Percentiles rank a stretch among this genome's conserved stretches.
Conservation (phyloP, 1,284 basidiomycete genomes). For the Meripilus lineatus region DNA sequence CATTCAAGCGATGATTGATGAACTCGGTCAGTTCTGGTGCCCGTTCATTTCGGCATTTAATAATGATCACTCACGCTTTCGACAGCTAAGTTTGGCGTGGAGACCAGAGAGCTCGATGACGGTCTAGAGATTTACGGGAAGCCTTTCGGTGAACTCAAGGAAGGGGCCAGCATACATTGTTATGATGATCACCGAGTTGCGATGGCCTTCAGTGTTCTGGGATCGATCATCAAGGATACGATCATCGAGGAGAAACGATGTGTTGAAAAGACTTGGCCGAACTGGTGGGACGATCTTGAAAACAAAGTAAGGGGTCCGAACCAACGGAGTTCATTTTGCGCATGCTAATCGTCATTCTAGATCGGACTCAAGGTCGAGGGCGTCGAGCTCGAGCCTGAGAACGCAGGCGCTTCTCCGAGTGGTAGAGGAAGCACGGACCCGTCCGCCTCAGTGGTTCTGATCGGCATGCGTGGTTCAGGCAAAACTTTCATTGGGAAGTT, state of each 20-base stretch:
- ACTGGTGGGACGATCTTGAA: conserved; percentile 98
- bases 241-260: conserved; percentile 95
- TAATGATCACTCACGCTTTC: conserved; percentile 8
- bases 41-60: neutral
- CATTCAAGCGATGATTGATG: conserved; percentile 94
- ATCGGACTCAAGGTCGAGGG: conserved; percentile 90
- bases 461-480: conserved; percentile 97
- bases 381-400: conserved; percentile 60
- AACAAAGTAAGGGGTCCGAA: too few species aligned
- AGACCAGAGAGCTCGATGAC: conserved; percentile 90
- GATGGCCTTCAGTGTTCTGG: conserved; percentile 95
- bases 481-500: conserved; percentile 88
- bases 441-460: conserved; percentile 74
- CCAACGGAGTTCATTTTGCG: too few species aligned
- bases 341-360: conserved; percentile 38
- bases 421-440: conserved; percentile 33
- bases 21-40: conserved; percentile 61
- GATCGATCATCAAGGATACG: conserved; percentile 69
- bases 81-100: conserved; percentile 90
- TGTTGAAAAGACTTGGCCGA: conserved; percentile 99
- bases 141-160: conserved; percentile 56
- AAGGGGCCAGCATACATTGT: conserved; percentile 81
- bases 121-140: conserved; percentile 89
- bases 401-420: conserved; percentile 40
- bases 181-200: conserved; percentile 99